These are phyloP conservation scores for Hyphodiscus sp. DNA, from an alignment of 2,329 filamentous ascomycete genomes.

Conservation along the genomic window DNA sequence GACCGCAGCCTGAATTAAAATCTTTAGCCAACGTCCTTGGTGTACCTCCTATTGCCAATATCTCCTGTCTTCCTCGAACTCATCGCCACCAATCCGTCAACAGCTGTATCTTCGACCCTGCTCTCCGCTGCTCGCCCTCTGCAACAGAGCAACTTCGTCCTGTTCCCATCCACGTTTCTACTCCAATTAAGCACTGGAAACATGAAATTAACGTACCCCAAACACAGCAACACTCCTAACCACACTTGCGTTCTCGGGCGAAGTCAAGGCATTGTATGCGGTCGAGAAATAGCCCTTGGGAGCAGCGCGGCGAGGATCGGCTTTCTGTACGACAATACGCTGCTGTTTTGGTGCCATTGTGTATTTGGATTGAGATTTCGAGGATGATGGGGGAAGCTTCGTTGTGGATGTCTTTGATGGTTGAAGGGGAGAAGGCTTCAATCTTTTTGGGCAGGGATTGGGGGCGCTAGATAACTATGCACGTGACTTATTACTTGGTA, in stretches of 20 bases:
- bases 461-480: too few species aligned
- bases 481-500: too few species aligned
- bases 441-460: not conserved
- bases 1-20: constrained; percentile 49
- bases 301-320: constrained; percentile 34
- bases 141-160: too few species aligned
- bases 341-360: constrained; percentile 61
- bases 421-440: not conserved
- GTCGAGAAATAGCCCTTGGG: constrained; percentile 48
- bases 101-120: too few species aligned
- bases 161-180: not conserved
- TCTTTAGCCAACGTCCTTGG: constrained; percentile 10
- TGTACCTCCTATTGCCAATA: too few species aligned
- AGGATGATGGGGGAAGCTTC: not conserved
- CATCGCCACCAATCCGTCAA: not conserved
- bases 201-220: constrained; percentile 45
- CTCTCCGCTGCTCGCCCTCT: too few species aligned
- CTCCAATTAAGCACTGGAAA: not conserved
- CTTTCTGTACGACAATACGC: constrained; percentile 44
- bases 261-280: constrained; percentile 57
- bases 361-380: not conserved
- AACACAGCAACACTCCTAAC: constrained; percentile 63
- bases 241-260: constrained; percentile 61
- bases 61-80: not conserved
- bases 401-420: not conserved